These are phyloP conservation scores for Flammula alnicola DNA, from an alignment of 1,284 basidiomycete species.

Conservation along the genomic window DNA sequence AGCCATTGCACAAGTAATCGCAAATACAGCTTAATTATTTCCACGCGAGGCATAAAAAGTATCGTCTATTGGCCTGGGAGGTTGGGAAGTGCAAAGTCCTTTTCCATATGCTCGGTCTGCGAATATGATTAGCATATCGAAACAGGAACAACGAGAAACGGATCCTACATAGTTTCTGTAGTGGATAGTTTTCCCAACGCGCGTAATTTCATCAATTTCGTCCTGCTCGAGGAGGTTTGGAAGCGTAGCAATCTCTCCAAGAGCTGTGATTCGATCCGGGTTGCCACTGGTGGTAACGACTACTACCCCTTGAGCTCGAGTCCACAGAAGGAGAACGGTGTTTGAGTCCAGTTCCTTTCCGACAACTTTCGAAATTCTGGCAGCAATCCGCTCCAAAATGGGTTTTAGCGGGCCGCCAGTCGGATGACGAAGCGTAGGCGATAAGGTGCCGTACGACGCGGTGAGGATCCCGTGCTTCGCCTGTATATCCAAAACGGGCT, in stretches of 20 bases:
- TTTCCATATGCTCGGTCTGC: conserved; percentile 38
- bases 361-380: conserved; percentile 26
- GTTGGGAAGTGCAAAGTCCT: conserved; percentile 35
- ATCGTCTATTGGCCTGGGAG: conserved; percentile 25
- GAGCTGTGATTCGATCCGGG: conserved; percentile 45
- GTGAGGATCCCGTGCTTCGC: conserved; percentile 49
- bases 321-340: conserved; percentile 32
- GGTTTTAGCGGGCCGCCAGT: conserved; percentile 50
- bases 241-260: conserved; percentile 43
- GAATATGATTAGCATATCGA: conserved; percentile 1
- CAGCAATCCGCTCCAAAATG: conserved; percentile 46
- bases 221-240: conserved; percentile 39
- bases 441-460: conserved; percentile 32
- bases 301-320: conserved; percentile 28
- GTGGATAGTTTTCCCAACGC: conserved; percentile 49
- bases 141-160: background rate
- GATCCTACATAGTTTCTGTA: conserved; percentile 43
- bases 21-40: too few species aligned
- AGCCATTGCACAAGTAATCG: too few species aligned
- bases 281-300: conserved; percentile 49
- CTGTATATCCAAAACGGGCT: conserved; percentile 43
- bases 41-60: too few species aligned
- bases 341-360: conserved; percentile 26
- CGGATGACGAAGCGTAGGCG: conserved; percentile 40
- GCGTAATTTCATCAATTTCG: conserved; percentile 53